Evolutionary conservation across 2,329 filamentous ascomycete species (phyloP).

Genomic region (Sarocladium kiliense): DNA sequence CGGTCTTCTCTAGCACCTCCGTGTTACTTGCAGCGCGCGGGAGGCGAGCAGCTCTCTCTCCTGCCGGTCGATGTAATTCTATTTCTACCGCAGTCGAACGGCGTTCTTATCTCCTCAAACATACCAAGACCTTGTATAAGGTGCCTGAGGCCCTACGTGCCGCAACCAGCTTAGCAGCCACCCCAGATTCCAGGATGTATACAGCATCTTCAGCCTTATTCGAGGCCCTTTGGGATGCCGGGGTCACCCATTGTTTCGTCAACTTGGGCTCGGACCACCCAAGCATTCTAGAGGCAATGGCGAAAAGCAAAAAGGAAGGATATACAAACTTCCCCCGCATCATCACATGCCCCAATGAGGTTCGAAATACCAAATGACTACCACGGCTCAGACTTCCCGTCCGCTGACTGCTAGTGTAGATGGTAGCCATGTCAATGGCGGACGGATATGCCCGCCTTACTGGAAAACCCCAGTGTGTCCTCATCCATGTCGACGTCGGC

Average conservation of each 20-base stretch:
- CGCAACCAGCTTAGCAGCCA: not conserved
- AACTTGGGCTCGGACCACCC: constrained; percentile 71
- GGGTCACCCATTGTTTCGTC: constrained; percentile 50
- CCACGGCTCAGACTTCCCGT: too few relatives aligned
- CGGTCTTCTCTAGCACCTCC: not conserved
- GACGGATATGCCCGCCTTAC: constrained; percentile 73
- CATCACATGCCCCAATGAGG: constrained; percentile 77
- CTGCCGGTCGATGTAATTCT: too few relatives aligned
- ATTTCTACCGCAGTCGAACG: not conserved
- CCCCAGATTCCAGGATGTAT: constrained; percentile 36
- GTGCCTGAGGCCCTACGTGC: not conserved
- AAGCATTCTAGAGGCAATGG: constrained; percentile 74
- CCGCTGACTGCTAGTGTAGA: constrained; percentile 42
- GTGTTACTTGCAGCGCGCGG: not conserved
- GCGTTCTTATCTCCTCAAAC: not conserved
- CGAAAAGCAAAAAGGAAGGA: constrained; percentile 66
- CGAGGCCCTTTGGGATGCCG: constrained; percentile 66
- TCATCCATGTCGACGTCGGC: constrained; percentile 77
- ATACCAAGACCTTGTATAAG: not conserved
- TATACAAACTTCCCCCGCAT: constrained; percentile 63
- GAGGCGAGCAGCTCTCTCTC: not conserved
- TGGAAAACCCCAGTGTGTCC: constrained; percentile 68
- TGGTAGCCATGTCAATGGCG: constrained; percentile 81
- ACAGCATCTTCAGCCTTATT: constrained; percentile 74
- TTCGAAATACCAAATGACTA: too few relatives aligned